Base-by-base conservation (phyloP, 108 stramenopile species). In the Nannochloropsis oceanica region DNA sequence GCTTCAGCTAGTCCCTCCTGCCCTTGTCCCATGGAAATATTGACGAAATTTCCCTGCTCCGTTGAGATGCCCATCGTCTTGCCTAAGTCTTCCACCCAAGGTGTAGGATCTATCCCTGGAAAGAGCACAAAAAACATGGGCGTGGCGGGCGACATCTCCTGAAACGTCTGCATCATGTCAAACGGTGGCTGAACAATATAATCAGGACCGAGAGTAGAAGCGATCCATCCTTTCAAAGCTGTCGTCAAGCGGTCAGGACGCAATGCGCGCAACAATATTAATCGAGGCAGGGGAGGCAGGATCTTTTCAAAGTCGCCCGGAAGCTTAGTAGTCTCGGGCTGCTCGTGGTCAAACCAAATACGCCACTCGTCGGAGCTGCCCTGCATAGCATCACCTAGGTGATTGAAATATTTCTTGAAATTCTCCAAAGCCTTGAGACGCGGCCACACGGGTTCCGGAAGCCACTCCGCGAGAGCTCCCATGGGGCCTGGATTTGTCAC, bases 21-120 rank as follows among this genome's bases (percentile, higher is more conserved):
- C 13, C 93, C 94, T 81, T 94, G 94, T 18, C 94, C 93, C 94
- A 95, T 95, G 43, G 93, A 93, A 82, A 95, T 95, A 86, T 94
- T 94, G 80, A 92, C 86, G 87, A 94, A 94, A 25, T 91, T 90
- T 46, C 92, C 93, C 43, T 88, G 90, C 43, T 93, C 93, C 20
- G 81, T 44, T 25, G 85, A 91, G 25, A 93, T 90, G 25, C 90
- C 91, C 25, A 92, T 86, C 82, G 91, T 88, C 43, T 80, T 87
- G 44, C 92, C 94, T 26, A 95, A 90, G 43, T 84, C 85, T 84
- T 94, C 93, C 27, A 95, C 93, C 93, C 92, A 93, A 10, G 92
- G 92, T 8, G 93, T 94, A 20, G 94, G 93, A 82, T 95, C 94
- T 27, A 94, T 93, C 44, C 93, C 94, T 11, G 93, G 92, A 81